phyloP scores from a whole-genome alignment of 73 alveolate species.

The Paramecium tetraurelia region DNA sequence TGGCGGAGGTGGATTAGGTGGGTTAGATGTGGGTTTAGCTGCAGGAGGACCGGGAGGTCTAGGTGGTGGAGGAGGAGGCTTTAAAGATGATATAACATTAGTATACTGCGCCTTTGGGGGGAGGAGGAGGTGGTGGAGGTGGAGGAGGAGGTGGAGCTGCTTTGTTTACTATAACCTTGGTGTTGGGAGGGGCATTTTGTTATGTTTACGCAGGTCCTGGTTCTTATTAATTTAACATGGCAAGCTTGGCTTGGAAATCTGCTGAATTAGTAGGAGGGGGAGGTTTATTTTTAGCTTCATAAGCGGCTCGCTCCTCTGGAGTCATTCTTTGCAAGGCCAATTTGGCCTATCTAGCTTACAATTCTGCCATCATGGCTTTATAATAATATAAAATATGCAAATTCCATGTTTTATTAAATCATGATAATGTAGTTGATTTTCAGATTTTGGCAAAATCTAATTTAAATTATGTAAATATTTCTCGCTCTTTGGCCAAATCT shows the following conservation, averaged over 20 bases:
- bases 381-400: neutral
- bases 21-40: neutral
- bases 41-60: neutral
- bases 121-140: constrained; percentile 49
- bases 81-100: neutral
- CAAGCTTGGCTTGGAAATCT: neutral
- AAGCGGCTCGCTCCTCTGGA: constrained; percentile 31
- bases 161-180: neutral
- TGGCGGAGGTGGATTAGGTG: neutral
- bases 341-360: neutral
- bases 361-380: constrained; percentile 53
- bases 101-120: neutral
- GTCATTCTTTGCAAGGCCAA: neutral
- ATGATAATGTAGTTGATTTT: neutral
- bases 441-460: neutral
- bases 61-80: constrained; percentile 31
- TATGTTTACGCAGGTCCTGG: neutral
- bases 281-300: neutral
- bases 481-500: neutral
- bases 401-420: neutral
- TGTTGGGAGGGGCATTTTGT: neutral
- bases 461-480: neutral
- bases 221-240: neutral
- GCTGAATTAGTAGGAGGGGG: neutral
- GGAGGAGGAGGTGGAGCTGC: constrained; percentile 27